A percentile compares a stretch with the other conserved stretches of the same genome.
phyloP scores from a whole-genome alignment of 176 grass and related monocot species.

The Miscanthus lutarioriparius region DNA sequence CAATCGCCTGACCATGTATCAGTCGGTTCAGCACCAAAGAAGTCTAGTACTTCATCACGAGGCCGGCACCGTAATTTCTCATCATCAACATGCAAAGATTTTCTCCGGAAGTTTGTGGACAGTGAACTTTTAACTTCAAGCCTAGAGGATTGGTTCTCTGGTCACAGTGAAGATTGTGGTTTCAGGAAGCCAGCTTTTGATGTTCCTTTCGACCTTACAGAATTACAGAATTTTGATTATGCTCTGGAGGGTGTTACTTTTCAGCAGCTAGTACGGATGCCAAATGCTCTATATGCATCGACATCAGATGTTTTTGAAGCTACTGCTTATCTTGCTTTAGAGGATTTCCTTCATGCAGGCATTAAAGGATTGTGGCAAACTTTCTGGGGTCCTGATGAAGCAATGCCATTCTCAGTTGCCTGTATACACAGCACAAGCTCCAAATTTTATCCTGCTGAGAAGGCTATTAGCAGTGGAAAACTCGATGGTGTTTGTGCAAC shows the following conservation, averaged over 20 bases:
- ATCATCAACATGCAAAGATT: slow-evolving; percentile 79
- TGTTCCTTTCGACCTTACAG: slow-evolving; percentile 66
- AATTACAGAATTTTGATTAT: slow-evolving; percentile 92
- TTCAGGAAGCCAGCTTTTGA: slow-evolving; percentile 60
- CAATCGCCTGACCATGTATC: slow-evolving; percentile 67
- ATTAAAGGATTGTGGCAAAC: slow-evolving; percentile 89
- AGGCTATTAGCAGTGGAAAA: slow-evolving; percentile 76
- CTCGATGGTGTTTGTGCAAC: slow-evolving; percentile 90
- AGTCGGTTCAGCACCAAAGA: slow-evolving; percentile 55
- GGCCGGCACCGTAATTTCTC: slow-evolving; percentile 49
- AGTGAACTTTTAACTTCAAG: slow-evolving; percentile 75
- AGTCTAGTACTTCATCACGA: slow-evolving; percentile 48
- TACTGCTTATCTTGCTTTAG: slow-evolving; percentile 80
- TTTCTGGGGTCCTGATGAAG: slow-evolving; percentile 84
- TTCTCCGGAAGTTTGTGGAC: slow-evolving; percentile 90
- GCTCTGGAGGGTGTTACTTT: slow-evolving; percentile 86
- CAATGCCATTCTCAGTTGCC: slow-evolving; percentile 82
- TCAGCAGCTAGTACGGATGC: slow-evolving; percentile 90
- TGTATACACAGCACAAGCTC: slow-evolving; percentile 93
- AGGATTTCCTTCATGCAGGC: slow-evolving; percentile 89
- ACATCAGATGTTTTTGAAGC: slow-evolving; percentile 83
- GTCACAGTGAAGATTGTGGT: slow-evolving; percentile 53
- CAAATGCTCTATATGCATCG: slow-evolving; percentile 75
- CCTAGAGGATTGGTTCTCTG: slow-evolving; percentile 82
- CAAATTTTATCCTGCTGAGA: slow-evolving; percentile 93